These are phyloP conservation scores for Artemisia argyi DNA, from an alignment of 129 eudicot species.

Conservation along the genomic window DNA sequence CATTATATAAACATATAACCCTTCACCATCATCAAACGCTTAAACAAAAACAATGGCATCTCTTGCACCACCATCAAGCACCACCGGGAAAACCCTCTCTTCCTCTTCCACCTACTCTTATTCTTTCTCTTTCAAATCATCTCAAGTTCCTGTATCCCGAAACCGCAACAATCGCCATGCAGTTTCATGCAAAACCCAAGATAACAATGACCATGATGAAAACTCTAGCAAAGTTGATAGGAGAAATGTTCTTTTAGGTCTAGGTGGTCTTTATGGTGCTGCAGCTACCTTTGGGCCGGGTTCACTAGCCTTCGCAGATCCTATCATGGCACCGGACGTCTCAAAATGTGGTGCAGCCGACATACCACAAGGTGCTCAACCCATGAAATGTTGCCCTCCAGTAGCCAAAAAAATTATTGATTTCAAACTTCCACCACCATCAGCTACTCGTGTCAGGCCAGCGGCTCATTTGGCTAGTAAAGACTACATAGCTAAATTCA, in stretches of 20 bases:
- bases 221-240: constrained; percentile 42
- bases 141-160: constrained; percentile 32
- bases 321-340: constrained; percentile 55
- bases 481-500: constrained; percentile 45
- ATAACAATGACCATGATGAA: constrained; percentile 8
- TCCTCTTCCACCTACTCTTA: constrained; percentile 28
- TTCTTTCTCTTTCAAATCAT: constrained; percentile 38
- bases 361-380: constrained; percentile 40
- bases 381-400: constrained; percentile 68
- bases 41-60: constrained; percentile 29
- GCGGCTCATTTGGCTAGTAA: constrained; percentile 48
- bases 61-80: constrained; percentile 31
- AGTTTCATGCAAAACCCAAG: constrained; percentile 48
- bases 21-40: constrained; percentile 1
- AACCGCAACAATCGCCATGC: constrained; percentile 24
- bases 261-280: constrained; percentile 63
- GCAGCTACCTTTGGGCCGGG: constrained; percentile 32
- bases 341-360: constrained; percentile 61
- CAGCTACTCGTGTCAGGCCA: constrained; percentile 40
- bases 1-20: constrained; percentile 31
- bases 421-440: constrained; percentile 33
- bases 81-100: constrained; percentile 31
- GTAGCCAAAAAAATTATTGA: constrained; percentile 32
- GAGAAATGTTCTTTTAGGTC: constrained; percentile 59
- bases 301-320: constrained; percentile 50